Base-by-base conservation (phyloP, 768 basidiomycete genomes). In the Gymnopilus dilepis region DNA sequence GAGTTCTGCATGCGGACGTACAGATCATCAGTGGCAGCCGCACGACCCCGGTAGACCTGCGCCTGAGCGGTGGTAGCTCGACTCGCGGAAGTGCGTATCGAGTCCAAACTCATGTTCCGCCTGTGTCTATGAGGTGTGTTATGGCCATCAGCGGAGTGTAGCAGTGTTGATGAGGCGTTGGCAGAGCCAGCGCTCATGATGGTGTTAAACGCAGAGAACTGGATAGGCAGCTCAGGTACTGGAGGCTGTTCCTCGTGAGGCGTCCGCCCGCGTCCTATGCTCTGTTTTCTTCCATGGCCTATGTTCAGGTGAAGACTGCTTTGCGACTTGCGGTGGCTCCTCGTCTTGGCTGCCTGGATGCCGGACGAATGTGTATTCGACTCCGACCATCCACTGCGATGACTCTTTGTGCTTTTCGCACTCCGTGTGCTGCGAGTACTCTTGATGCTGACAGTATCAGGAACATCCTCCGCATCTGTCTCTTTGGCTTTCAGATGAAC, bases 261-360 rank as follows among this genome's bases (percentile, higher is more conserved):
- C 21, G 70, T 66, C 60, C 63, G 67, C 5, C 60, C 62, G 21
- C 67, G 62, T 1, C 64, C 64, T 31, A 59, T 65, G 55, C 69
- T 67, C 34, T 67, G 66, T 53, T 70, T 72, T 21, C 67, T 67
- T 13, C 52, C 30, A 55, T 70, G 70, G 13, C 38, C 76, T 51
- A 51, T 78, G 52, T 85, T 87, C 22, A 91, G 75, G 0, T 91
- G 84, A 7, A 93, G 74, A 68, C 88, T 91, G 22, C 85, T 82
- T 65, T 87, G 85, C 4, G 89, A 90, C 7, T 84, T 79, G 1
- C 88, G 80, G 42, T 80, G 77, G 70, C 88, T 90, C 40, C 90
- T 82, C 60, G 77, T 82, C 59, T 84, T 83, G 1, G 92, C 91
- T 4, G 91, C 87, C 4, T 82, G 81, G 2, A 93, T 79, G 7